A percentile compares a stretch with the other conserved stretches of the same genome.
Conservation (phyloP, 2,329 filamentous ascomycete genomes). For the Ploettnerulaceae sp. region DNA sequence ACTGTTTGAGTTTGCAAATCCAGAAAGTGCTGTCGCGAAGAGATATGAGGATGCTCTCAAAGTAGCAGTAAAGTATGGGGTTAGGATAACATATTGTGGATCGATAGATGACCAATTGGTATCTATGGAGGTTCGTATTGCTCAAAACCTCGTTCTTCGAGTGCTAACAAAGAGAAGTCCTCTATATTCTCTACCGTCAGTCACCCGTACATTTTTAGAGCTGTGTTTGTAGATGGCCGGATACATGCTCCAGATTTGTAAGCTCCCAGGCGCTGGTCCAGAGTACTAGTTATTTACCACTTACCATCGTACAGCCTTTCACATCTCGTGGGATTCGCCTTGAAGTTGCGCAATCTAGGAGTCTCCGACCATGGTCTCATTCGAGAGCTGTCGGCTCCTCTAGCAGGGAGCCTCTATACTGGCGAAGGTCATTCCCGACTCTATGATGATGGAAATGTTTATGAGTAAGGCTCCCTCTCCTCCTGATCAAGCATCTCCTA, state of each 20-base stretch:
- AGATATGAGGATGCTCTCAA: slow-evolving; percentile 74
- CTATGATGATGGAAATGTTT: slow-evolving; percentile 85
- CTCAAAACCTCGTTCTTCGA: neutral
- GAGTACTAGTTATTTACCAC: neutral
- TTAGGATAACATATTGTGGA: slow-evolving; percentile 80
- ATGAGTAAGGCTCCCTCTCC: slow-evolving; percentile 49
- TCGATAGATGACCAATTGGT: slow-evolving; percentile 97
- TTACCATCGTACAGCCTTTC: slow-evolving; percentile 53
- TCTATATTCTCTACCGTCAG: slow-evolving; percentile 79
- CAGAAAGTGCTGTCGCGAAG: slow-evolving; percentile 74
- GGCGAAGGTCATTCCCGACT: slow-evolving; percentile 91
- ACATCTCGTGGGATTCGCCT: slow-evolving; percentile 84
- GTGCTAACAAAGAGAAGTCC: slow-evolving; percentile 46
- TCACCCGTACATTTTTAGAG: slow-evolving; percentile 90
- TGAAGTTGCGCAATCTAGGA: slow-evolving; percentile 91
- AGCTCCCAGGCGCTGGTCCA: slow-evolving; percentile 28
- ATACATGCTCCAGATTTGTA: slow-evolving; percentile 88
- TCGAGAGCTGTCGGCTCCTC: slow-evolving; percentile 78
- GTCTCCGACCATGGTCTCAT: slow-evolving; percentile 91
- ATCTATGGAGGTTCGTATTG: slow-evolving; percentile 68
- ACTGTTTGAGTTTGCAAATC: slow-evolving; percentile 86
- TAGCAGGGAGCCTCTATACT: slow-evolving; percentile 85
- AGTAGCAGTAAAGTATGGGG: slow-evolving; percentile 70
- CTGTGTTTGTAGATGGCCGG: slow-evolving; percentile 92
- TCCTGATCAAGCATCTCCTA: slow-evolving; percentile 6